Evolutionary conservation across 176 grass and related monocot species (phyloP), one percentile per base, ranked within the genome.

Genomic region (Oropetium thomaeum): DNA sequence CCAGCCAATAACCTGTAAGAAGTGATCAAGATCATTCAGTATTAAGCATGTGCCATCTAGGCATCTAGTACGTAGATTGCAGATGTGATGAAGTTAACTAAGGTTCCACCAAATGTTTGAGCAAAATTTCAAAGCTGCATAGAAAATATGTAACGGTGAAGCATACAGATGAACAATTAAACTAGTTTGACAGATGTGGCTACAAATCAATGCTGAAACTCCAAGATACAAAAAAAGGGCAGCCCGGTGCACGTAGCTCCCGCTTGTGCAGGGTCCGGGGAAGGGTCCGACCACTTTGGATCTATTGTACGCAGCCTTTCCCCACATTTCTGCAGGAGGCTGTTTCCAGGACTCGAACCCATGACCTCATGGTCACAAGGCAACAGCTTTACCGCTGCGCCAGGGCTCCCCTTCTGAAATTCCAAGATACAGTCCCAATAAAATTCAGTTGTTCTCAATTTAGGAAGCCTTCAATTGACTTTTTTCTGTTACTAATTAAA

Each of bases 1-100:
- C 89, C 89, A 96, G 44, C 88, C 92, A 61, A 92, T 96, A 76
- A 91, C 92, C 88, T 92, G 69, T 29, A 91, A 55, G 32, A 79
- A 69, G 23, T 74, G 28, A 75, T 52, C 20, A 67, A 42, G 69
- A 66, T 38, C 30, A 55, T 28, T 80, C 65, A 60, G 51, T 34
- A 52, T 30, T 14, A 26, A 75, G 14, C 17, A 79, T 86, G 32
- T 49, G 32, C 0, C 17, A 85, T 79, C 34, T 15, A 44, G 32
- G 0, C 17, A 85, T 79, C 34, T 15, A 44, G 59, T 38, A 8
- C 20, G 9, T 26, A 55, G 20, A 51, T 19, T 58, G 13, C 23
- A 61, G 25, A 63, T 31, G 52, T 25, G 23, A 29, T 40, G 58
- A 47, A 62, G 12, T 52, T 23, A 19, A 77, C 27, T n/a, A 27